A percentile compares a stretch with the other conserved stretches of the same genome.
These are phyloP conservation scores for Scleroderma bovista DNA, from an alignment of 768 basidiomycete species.

Conservation along the genomic window DNA sequence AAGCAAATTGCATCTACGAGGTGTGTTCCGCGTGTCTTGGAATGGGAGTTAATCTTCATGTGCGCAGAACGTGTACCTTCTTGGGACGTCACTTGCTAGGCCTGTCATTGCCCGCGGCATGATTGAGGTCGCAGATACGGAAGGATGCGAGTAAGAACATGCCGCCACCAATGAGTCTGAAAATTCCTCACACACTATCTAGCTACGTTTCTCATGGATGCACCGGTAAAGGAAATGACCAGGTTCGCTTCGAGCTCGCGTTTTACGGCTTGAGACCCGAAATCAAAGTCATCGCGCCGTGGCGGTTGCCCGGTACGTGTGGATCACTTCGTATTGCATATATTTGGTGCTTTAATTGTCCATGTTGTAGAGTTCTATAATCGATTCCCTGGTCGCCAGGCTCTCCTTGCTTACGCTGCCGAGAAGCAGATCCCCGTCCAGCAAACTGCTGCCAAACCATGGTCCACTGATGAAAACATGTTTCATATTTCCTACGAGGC, in stretches of 20 bases:
- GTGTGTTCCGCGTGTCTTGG: constrained; percentile 32
- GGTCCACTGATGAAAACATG: constrained; percentile 99
- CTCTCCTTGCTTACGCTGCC: constrained; percentile 85
- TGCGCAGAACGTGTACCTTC: constrained; percentile 86
- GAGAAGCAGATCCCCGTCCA: constrained; percentile 87
- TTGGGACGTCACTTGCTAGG: constrained; percentile 95
- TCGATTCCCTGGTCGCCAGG: constrained; percentile 93
- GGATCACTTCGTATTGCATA: not conserved
- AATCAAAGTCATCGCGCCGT: constrained; percentile 98
- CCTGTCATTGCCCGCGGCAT: constrained; percentile 99
- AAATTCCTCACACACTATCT: not conserved
- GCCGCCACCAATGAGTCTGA: not conserved
- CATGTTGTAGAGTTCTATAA: constrained; percentile 81
- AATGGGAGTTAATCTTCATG: not conserved
- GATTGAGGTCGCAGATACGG: constrained; percentile 86
- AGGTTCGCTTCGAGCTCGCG: constrained; percentile 97
- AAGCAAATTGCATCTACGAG: constrained; percentile 99
- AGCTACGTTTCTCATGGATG: constrained; percentile 98
- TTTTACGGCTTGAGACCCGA: constrained; percentile 98
- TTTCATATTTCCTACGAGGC: constrained; percentile 99
- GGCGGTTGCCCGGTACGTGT: constrained; percentile 81
- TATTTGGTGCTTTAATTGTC: not conserved
- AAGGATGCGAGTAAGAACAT: constrained; percentile 86
- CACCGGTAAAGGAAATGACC: constrained; percentile 99
- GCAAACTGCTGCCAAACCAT: constrained; percentile 95